Conservation (phyloP, 1,284 basidiomycete species). For the Boletus holoroseus region DNA sequence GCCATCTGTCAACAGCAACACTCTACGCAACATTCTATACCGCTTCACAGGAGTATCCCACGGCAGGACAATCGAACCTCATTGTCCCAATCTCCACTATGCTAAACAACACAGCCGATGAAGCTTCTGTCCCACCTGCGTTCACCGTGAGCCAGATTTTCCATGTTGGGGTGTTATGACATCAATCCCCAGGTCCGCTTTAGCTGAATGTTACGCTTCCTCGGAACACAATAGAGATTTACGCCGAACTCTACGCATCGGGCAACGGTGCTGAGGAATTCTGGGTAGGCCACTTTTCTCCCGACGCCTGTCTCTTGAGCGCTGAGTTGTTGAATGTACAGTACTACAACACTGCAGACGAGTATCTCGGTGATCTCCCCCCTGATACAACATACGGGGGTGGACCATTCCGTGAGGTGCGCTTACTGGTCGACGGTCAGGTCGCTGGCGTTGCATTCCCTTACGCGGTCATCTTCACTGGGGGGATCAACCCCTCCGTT, state of each 20-base stretch:
- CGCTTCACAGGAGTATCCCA: slow-evolving; percentile 49
- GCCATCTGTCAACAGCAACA: slow-evolving; percentile 42
- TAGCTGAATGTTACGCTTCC: slow-evolving; percentile 67
- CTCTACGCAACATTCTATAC: slow-evolving; percentile 67
- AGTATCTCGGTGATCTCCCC: slow-evolving; percentile 54
- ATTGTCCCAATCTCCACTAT: slow-evolving; percentile 68
- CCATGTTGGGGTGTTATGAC: not conserved
- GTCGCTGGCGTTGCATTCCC: slow-evolving; percentile 75
- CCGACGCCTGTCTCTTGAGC: slow-evolving; percentile 1
- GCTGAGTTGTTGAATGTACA: slow-evolving; percentile 27
- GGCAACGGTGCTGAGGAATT: slow-evolving; percentile 73
- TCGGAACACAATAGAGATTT: slow-evolving; percentile 60
- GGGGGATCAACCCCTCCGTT: slow-evolving; percentile 66
- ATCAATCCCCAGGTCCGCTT: not conserved
- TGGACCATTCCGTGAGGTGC: slow-evolving; percentile 76
- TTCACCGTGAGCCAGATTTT: slow-evolving; percentile 51
- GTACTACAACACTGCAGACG: slow-evolving; percentile 68
- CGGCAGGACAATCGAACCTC: slow-evolving; percentile 54
- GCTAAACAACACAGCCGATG: slow-evolving; percentile 55
- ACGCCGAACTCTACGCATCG: slow-evolving; percentile 67
- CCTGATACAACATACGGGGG: slow-evolving; percentile 48
- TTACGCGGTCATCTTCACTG: slow-evolving; percentile 76
- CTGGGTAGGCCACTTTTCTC: slow-evolving; percentile 47
- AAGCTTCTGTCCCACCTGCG: slow-evolving; percentile 65
- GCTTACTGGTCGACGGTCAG: slow-evolving; percentile 67